Evolutionary conservation across 2,329 filamentous ascomycete species (phyloP), one percentile per base, ranked within the genome.

Genomic region (Penicillium sp.): DNA sequence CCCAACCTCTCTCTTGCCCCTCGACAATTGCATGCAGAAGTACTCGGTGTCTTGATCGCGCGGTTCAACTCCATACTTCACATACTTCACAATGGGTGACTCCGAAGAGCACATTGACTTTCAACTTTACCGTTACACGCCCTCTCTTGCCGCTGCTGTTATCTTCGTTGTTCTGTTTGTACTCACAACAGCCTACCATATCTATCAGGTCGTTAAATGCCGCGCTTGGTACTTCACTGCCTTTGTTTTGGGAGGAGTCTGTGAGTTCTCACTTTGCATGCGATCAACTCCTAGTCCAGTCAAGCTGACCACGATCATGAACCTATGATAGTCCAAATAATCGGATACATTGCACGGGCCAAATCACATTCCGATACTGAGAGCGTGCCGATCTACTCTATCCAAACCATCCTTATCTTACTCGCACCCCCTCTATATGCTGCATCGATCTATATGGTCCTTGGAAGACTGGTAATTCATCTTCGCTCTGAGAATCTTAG

Each of bases 391-490:
- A 47, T 61, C 6, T 80, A 74, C 62, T 72, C 77, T 54, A 69
- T 79, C 47, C 74, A 79, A 54, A 66, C 65, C 2, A 58, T 80
- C 27, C 69, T 81, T 56, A 72, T 80, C 27, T 70, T 81, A 8
- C 68, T 82, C 10, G 79, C 77, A 1, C 79, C 79, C 1, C 75
- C 75, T 3, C 74, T 81, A 32, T 76, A 79, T 52, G 79, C 79
- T 6, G 79, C 79, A 9, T 75, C 75, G 0, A 77, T 80, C 57
- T 81, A 82, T 56, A 81, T 80, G 67, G 67, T 72, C 11, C 75
- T 81, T 43, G 75, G 73, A 34, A 73, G 79, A 13, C 73, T 81
- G 14, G 74, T 81, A 10, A 60, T 67, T 5, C 60, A 71, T 39
- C 63, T 75, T 4, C 64, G 77, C 4, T 74, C 68, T 22, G 78